Percentiles rank a stretch among this genome's conserved stretches.
Conservation (phyloP, 2,329 filamentous ascomycete species). For the Xylaria sp. region DNA sequence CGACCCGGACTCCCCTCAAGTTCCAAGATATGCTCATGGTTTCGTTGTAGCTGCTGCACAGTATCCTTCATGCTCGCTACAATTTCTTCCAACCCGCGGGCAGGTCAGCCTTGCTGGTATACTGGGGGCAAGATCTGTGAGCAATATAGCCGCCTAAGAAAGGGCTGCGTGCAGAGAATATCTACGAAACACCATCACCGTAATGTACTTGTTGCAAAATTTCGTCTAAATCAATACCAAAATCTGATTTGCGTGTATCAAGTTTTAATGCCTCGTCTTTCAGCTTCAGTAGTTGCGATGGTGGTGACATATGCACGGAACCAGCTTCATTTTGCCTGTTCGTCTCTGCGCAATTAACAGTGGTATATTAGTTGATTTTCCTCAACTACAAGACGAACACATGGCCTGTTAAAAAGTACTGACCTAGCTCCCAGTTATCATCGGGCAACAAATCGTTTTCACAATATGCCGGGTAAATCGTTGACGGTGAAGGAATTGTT, state of each 20-base stretch:
- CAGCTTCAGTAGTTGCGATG: neutral
- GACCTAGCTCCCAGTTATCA: neutral
- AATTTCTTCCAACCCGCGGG: too few species aligned
- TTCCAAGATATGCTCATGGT: too few species aligned
- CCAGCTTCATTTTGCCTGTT: neutral
- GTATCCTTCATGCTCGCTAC: neutral
- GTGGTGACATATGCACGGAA: neutral
- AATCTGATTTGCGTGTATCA: neutral
- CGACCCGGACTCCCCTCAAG: too few species aligned
- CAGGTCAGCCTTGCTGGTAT: neutral
- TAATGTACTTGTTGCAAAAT: too few species aligned
- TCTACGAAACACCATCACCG: neutral
- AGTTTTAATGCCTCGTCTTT: neutral
- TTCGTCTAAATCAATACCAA: neutral
- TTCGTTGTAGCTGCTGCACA: neutral
- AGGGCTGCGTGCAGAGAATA: neutral
- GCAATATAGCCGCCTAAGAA: neutral
- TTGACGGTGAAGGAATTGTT: neutral
- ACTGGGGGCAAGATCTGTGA: neutral
- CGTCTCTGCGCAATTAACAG: neutral
- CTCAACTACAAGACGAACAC: neutral
- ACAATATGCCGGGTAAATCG: neutral
- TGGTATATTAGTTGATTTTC: neutral
- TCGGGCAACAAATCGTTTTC: neutral
- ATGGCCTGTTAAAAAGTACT: neutral